These are phyloP conservation scores for Amniculicola lignicola DNA, from an alignment of 495 filamentous ascomycete species.

Conservation along the genomic window DNA sequence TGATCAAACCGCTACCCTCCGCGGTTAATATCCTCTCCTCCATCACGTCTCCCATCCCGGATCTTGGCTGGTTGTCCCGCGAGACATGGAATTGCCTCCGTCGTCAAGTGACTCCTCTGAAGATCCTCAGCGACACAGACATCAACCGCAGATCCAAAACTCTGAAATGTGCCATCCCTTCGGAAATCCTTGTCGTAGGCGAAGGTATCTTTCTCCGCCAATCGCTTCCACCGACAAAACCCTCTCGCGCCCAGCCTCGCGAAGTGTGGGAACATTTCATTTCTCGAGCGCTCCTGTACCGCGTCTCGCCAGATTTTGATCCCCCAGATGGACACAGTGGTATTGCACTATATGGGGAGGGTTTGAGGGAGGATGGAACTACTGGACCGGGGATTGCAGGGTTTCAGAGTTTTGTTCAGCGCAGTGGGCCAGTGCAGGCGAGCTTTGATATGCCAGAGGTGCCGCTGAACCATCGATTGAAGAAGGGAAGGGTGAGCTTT, in stretches of 20 bases:
- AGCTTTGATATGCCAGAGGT: conserved; percentile 14
- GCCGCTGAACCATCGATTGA: conserved; percentile 12
- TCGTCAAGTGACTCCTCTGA: background rate
- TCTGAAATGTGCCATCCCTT: conserved; percentile 4
- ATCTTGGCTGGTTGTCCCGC: conserved; percentile 15
- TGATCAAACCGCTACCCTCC: conserved; percentile 9
- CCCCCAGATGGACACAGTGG: conserved; percentile 18
- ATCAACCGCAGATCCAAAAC: conserved; percentile 3
- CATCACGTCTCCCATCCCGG: conserved; percentile 5
- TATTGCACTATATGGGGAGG: conserved; percentile 15
- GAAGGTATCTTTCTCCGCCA: conserved; percentile 25
- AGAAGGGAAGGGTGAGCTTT: conserved; percentile 16
- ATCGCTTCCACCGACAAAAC: background rate
- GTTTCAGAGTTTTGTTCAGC: conserved; percentile 20
- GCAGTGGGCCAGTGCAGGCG: conserved; percentile 12
- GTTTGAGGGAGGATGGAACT: conserved; percentile 11
- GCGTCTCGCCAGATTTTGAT: conserved; percentile 18
- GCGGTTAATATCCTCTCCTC: background rate
- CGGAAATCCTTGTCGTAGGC: conserved; percentile 17
- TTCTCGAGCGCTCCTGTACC: conserved; percentile 9
- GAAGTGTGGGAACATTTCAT: conserved; percentile 3
- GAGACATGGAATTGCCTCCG: conserved; percentile 14
- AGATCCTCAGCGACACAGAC: conserved; percentile 14
- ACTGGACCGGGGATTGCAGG: conserved; percentile 10
- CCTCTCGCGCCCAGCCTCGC: background rate